Evolutionary conservation across 2,329 filamentous ascomycete species (phyloP), one percentile per base, ranked within the genome.

Genomic region (Cyclaneusma minus): DNA sequence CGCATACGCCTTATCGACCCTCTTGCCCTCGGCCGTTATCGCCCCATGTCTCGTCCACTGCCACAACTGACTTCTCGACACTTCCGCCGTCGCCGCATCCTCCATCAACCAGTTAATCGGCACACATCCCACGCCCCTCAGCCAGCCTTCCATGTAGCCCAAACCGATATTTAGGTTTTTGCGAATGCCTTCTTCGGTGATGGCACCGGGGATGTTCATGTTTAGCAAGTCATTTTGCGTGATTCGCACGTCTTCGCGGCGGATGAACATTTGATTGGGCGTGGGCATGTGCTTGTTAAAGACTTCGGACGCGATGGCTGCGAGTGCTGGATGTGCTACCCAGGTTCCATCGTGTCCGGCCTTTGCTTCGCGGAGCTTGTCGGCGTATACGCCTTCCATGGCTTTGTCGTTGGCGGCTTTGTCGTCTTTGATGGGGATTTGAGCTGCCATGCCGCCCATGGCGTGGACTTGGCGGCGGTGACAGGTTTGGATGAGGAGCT

Each of bases 261-360:
- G 81, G 35, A 83, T 60, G 52, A 87, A 89, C 45, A 93, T 72
- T 58, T 98, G 89, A 62, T 98, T 98, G 24, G 89, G 85, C 3
- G 87, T 93, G 7, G 89, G 89, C 89, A 98, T 98, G 64, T 95
- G 62, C 61, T 85, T 76, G 68, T 95, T 92, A 69, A 98, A 98
- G 44, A 95, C 67, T 24, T 94, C 87, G 21, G 72, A 72, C 13
- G 89, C 87, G 43, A 95, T 93, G 32, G 64, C 42, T 4, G 89
- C 87, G 28, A 98, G 72, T 2, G 84, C 85, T 6, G 89, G 89
- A 59, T 98, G 89, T 20, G 89, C 89, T 30, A 98, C 87, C 89
- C 87, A 95, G 35, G 87, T 94, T 31, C 59, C 87, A 51, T 98
- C 89, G 56, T 98, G 89, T 30, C 89, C 89, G 27, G 89, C 89